A percentile compares a stretch with the other conserved stretches of the same genome.
Conservation (phyloP, 2,329 filamentous ascomycete genomes). For the Aulographum hederae region DNA sequence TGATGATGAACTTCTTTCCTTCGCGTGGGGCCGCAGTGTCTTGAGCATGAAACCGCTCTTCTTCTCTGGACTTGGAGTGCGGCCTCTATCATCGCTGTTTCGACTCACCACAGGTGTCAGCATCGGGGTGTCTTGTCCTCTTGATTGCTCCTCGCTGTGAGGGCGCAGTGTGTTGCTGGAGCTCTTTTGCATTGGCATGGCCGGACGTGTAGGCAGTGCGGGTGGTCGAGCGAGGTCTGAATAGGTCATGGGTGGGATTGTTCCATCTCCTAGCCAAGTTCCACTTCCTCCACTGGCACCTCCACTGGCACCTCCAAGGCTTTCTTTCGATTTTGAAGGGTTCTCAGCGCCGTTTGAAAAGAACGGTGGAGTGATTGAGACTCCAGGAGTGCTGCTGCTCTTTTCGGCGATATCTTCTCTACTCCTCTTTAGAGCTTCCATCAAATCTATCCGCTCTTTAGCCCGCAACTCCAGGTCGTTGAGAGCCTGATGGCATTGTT, state of each 20-base stretch:
- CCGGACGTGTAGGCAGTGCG: conserved; percentile 38
- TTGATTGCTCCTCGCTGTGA: neutral
- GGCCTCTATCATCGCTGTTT: conserved; percentile 15
- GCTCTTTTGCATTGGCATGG: conserved; percentile 11
- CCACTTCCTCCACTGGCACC: conserved; percentile 1
- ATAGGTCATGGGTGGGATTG: conserved; percentile 65
- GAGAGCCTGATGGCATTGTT: conserved; percentile 62
- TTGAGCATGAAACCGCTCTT: conserved; percentile 35
- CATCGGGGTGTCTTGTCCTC: neutral
- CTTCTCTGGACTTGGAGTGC: conserved; percentile 44
- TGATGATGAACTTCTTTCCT: conserved; percentile 19
- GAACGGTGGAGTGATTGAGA: too few species aligned
- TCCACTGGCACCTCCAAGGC: neutral
- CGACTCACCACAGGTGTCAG: neutral
- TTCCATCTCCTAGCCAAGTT: conserved; percentile 63
- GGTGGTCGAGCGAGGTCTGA: conserved; percentile 58
- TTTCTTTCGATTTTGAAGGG: neutral
- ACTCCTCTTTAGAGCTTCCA: conserved; percentile 58
- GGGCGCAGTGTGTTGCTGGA: neutral
- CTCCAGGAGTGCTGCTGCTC: neutral
- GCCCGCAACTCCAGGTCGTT: conserved; percentile 75
- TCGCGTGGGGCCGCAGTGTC: conserved; percentile 25
- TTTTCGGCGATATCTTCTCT: neutral
- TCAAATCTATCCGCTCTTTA: conserved; percentile 76
- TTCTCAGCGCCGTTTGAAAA: too few species aligned